Percentiles rank a stretch among this genome's conserved stretches.
These are phyloP conservation scores for Cucumis hystrix DNA, from an alignment of 306 rosid species.

Conservation along the genomic window DNA sequence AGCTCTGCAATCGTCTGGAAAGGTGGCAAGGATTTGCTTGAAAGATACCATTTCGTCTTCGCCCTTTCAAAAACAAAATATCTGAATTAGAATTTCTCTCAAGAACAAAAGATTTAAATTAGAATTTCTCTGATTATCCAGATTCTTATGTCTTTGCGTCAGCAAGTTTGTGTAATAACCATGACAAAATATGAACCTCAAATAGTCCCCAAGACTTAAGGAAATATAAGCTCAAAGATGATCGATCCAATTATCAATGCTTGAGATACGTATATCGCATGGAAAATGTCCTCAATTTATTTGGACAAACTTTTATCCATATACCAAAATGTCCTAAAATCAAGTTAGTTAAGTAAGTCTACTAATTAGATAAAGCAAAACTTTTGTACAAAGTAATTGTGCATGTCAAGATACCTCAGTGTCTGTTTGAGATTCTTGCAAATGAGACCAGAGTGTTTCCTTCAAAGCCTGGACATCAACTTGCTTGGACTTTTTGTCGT, in stretches of 20 bases:
- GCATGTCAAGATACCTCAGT: slow-evolving; percentile 36
- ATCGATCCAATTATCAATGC: not conserved
- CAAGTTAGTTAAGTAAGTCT: not conserved
- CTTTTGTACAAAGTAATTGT: not conserved
- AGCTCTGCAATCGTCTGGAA: slow-evolving; percentile 65
- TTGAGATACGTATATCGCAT: not conserved
- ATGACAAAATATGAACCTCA: not conserved
- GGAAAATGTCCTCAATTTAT: not conserved
- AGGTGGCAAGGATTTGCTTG: slow-evolving; percentile 48
- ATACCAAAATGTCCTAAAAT: not conserved
- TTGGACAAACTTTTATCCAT: not conserved
- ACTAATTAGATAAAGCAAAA: not conserved
- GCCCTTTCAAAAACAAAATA: slow-evolving; percentile 22
- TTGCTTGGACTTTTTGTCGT: slow-evolving; percentile 88
- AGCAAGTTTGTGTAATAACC: not conserved
- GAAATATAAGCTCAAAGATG: not conserved
- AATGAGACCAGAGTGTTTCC: slow-evolving; percentile 64
- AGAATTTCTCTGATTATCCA: not conserved
- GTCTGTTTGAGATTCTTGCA: slow-evolving; percentile 40
- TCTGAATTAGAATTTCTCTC: not conserved
- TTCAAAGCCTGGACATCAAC: slow-evolving; percentile 86
- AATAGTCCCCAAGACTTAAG: not conserved
- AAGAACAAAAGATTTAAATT: not conserved
- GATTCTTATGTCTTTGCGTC: not conserved
- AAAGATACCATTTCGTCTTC: slow-evolving; percentile 41